phyloP scores from a whole-genome alignment of 1,139 yeast genomes.

The Blastobotrys malaysiensis region DNA sequence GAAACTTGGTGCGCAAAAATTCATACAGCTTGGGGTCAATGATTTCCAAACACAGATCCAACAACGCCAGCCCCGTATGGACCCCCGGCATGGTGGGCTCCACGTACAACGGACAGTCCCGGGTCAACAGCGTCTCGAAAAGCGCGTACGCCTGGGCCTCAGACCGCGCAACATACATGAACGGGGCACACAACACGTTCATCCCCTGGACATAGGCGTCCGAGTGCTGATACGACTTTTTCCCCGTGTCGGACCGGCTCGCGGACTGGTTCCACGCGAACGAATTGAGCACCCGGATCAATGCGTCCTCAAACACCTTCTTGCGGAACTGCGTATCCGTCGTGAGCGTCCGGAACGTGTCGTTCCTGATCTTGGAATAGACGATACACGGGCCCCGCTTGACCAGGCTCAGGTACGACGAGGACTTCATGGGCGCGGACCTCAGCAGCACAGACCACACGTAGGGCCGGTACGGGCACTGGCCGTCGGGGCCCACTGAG shows the following conservation, averaged over 20 bases:
- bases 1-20: conserved; percentile 55
- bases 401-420: conserved; percentile 52
- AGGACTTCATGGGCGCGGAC: conserved; percentile 52
- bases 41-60: conserved; percentile 63
- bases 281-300: conserved; percentile 67
- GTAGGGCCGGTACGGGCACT: conserved; percentile 64
- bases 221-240: conserved; percentile 1
- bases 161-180: conserved; percentile 66
- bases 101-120: conserved; percentile 71
- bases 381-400: conserved; percentile 51
- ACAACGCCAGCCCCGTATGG: conserved; percentile 60
- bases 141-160: conserved; percentile 85
- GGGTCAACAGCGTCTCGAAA: conserved; percentile 51
- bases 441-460: conserved; percentile 79
- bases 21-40: conserved; percentile 70
- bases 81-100: conserved; percentile 78
- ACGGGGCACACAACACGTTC: conserved; percentile 84
- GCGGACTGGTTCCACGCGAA: conserved; percentile 50
- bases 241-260: conserved; percentile 6
- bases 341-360: conserved; percentile 80
- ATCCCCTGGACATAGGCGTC: conserved; percentile 76
- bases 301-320: conserved; percentile 61
- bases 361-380: conserved; percentile 72
- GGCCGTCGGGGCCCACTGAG: conserved; percentile 40
- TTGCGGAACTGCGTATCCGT: conserved; percentile 63